Conservation (phyloP, 2,329 filamentous ascomycete species). For the Cadophora sp. region DNA sequence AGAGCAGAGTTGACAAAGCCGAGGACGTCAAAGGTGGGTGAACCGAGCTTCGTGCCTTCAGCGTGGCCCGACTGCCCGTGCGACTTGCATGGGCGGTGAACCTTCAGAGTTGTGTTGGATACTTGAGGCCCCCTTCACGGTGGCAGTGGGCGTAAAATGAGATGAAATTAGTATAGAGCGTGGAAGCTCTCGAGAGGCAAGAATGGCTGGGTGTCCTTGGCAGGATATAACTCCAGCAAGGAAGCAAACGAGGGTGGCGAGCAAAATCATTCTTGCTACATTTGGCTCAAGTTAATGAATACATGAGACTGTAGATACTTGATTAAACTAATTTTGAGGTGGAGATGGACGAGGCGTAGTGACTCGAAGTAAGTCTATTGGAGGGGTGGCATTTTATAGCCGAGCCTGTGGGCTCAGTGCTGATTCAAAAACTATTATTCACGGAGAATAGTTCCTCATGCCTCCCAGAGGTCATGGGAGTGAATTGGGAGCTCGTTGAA, state of each 20-base stretch:
- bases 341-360: neutral
- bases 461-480: neutral
- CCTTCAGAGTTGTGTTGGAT: neutral
- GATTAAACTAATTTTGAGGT: no score
- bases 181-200: neutral
- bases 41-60: neutral
- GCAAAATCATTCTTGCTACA: neutral
- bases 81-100: neutral
- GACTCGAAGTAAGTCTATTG: neutral
- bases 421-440: neutral
- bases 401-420: neutral
- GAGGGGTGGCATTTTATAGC: neutral
- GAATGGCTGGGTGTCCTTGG: neutral
- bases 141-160: no score
- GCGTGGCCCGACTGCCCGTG: neutral
- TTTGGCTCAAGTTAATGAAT: neutral
- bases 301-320: neutral
- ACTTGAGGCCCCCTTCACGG: neutral
- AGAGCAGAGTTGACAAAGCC: neutral
- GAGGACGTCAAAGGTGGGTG: neutral
- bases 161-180: neutral
- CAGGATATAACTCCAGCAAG: neutral
- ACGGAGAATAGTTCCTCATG: neutral
- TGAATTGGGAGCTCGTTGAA: neutral
- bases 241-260: neutral